A percentile compares a stretch with the other conserved stretches of the same genome.
Conservation (phyloP, 768 basidiomycete genomes). For the Sporobolomyces roseus region DNA sequence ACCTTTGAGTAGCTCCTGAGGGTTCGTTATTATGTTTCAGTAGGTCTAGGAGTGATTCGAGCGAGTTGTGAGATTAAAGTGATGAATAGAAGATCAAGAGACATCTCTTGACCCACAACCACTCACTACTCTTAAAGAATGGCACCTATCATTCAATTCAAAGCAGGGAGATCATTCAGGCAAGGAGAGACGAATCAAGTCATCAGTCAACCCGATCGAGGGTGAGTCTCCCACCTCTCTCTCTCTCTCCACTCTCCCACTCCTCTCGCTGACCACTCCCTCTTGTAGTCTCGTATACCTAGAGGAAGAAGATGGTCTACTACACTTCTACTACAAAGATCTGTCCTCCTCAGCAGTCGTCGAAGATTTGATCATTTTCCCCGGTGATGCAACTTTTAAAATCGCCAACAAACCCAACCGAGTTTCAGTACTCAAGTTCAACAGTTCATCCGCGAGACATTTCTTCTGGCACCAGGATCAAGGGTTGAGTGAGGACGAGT, state of each 20-base stretch:
- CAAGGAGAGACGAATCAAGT: no score
- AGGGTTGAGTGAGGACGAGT: slow-evolving; percentile 13
- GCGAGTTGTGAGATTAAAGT: no score
- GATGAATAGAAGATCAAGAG: neutral
- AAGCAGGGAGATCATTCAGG: no score
- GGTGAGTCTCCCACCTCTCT: no score
- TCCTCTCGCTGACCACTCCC: no score
- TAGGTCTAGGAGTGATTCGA: no score
- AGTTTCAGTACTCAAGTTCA: slow-evolving; percentile 43
- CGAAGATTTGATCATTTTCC: slow-evolving; percentile 45
- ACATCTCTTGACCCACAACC: neutral
- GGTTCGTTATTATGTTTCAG: no score
- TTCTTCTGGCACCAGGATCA: slow-evolving; percentile 45
- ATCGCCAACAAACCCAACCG: slow-evolving; percentile 17
- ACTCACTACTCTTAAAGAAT: neutral
- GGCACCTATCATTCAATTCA: no score
- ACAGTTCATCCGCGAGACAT: slow-evolving; percentile 37
- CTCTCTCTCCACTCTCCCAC: no score
- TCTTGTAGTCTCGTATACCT: slow-evolving; percentile 33
- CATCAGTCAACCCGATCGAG: no score
- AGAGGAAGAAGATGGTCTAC: slow-evolving; percentile 43
- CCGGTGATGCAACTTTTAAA: slow-evolving; percentile 42
- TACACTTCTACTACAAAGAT: slow-evolving; percentile 43
- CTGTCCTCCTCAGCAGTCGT: neutral
- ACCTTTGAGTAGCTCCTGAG: no score